Percentiles rank a stretch among this genome's conserved stretches.
Conservation (phyloP, 2,329 filamentous ascomycete species). For the Talaromyces marneffei region DNA sequence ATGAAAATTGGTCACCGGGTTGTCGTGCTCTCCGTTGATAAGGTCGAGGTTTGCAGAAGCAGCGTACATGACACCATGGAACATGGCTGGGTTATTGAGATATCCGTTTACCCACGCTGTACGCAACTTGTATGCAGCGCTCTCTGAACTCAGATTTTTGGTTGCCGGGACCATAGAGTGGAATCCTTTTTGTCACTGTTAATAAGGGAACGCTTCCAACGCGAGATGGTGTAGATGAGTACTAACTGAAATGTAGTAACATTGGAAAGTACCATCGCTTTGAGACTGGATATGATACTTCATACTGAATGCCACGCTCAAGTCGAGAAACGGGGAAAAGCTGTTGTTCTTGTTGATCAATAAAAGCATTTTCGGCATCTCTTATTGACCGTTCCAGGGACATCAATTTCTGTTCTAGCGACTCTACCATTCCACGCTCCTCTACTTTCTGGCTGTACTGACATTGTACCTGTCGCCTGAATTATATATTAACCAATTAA, state of each 20-base stretch:
- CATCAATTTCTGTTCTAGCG: slow-evolving; percentile 6
- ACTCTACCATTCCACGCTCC: slow-evolving; percentile 8
- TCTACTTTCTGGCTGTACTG: slow-evolving; percentile 4
- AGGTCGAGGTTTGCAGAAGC: slow-evolving; percentile 10
- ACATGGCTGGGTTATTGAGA: slow-evolving; percentile 7
- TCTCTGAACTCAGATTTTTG: slow-evolving; percentile 2
- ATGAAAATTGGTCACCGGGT: slow-evolving; percentile 8
- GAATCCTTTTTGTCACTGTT: slow-evolving; percentile 3
- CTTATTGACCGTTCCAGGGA: neutral
- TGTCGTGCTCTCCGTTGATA: slow-evolving; percentile 7
- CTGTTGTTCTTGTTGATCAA: neutral
- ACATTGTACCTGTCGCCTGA: slow-evolving; percentile 1
- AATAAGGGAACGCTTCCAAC: neutral
- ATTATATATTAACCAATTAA: neutral
- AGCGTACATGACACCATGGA: slow-evolving; percentile 5
- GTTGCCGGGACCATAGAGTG: slow-evolving; percentile 8
- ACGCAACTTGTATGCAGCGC: slow-evolving; percentile 8
- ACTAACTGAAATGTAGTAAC: slow-evolving; percentile 8
- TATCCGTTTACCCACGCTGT: slow-evolving; percentile 6
- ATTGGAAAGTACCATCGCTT: slow-evolving; percentile 8
- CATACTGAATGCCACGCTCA: neutral
- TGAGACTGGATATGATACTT: slow-evolving; percentile 6
- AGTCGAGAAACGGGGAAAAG: neutral
- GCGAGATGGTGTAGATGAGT: neutral
- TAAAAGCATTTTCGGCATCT: neutral